A percentile compares a stretch with the other conserved stretches of the same genome.
These are phyloP conservation scores for Protomyces gravidus DNA, from an alignment of 1,139 yeast genomes.

Conservation along the genomic window DNA sequence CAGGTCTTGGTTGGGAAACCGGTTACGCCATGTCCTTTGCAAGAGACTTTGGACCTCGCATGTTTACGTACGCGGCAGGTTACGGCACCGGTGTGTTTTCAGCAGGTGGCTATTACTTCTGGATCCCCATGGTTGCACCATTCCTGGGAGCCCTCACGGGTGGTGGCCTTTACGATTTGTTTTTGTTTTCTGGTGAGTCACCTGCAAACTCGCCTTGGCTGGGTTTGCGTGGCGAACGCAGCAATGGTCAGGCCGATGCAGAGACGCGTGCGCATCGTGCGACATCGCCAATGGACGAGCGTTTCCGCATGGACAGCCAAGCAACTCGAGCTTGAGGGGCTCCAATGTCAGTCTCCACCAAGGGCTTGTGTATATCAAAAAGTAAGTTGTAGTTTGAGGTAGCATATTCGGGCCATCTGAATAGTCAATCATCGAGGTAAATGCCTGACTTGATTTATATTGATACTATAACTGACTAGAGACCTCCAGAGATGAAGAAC, in stretches of 20 bases:
- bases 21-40: slow-evolving; percentile 53
- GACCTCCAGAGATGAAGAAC: slow-evolving; percentile 77
- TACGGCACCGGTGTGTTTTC: slow-evolving; percentile 46
- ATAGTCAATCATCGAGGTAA: neutral
- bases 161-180: slow-evolving; percentile 48
- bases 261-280: neutral
- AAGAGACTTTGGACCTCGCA: slow-evolving; percentile 52
- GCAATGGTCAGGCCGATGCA: neutral
- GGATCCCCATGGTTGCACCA: slow-evolving; percentile 52
- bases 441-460: too few species aligned
- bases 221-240: slow-evolving; percentile 23
- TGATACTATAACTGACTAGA: too few species aligned
- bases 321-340: too few species aligned
- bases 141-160: slow-evolving; percentile 47
- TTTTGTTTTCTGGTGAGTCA: slow-evolving; percentile 49
- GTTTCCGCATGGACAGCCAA: neutral
- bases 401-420: neutral
- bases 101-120: slow-evolving; percentile 46
- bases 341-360: too few species aligned
- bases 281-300: neutral
- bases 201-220: slow-evolving; percentile 26
- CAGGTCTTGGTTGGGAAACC: slow-evolving; percentile 49
- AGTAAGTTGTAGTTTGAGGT: neutral
- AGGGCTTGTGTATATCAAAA: neutral
- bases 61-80: slow-evolving; percentile 48